Conservation (phyloP, 495 filamentous ascomycete species). For the Letharia lupina region DNA sequence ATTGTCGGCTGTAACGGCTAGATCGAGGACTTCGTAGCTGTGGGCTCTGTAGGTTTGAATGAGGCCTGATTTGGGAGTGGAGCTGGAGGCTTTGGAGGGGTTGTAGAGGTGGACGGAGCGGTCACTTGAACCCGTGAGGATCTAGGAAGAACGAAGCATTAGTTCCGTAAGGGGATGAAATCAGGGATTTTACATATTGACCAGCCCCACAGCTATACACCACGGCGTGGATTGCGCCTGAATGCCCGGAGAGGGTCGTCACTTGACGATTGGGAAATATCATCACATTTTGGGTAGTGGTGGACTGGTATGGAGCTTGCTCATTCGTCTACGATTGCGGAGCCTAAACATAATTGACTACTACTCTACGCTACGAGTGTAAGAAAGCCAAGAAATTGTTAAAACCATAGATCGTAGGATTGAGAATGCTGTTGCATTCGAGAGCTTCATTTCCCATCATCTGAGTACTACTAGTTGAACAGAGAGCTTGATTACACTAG, state of each 20-base stretch:
- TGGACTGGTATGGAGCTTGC: background rate
- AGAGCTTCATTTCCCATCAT: background rate
- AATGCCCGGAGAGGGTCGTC: slow-evolving; percentile 22
- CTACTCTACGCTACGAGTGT: background rate
- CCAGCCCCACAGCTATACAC: slow-evolving; percentile 59
- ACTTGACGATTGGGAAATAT: slow-evolving; percentile 22
- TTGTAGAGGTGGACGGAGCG: slow-evolving; percentile 72
- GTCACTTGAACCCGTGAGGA: slow-evolving; percentile 82
- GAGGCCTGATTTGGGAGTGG: slow-evolving; percentile 40
- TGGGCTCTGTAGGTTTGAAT: slow-evolving; percentile 86
- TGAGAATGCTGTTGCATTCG: background rate
- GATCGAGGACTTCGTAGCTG: slow-evolving; percentile 79
- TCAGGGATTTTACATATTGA: slow-evolving; percentile 45
- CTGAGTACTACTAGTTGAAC: background rate
- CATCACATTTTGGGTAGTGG: slow-evolving; percentile 19
- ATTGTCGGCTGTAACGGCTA: slow-evolving; percentile 70
- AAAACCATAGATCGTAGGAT: background rate
- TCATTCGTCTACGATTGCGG: background rate
- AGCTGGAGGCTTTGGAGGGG: slow-evolving; percentile 28
- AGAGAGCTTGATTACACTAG: background rate
- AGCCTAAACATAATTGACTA: background rate
- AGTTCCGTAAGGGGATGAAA: slow-evolving; percentile 21
- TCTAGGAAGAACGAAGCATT: slow-evolving; percentile 33
- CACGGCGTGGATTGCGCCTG: slow-evolving; percentile 66
- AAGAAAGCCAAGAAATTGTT: background rate